Evolutionary conservation across 106 monocot genomes (phyloP).

Genomic region (Dendrobium huoshanense): DNA sequence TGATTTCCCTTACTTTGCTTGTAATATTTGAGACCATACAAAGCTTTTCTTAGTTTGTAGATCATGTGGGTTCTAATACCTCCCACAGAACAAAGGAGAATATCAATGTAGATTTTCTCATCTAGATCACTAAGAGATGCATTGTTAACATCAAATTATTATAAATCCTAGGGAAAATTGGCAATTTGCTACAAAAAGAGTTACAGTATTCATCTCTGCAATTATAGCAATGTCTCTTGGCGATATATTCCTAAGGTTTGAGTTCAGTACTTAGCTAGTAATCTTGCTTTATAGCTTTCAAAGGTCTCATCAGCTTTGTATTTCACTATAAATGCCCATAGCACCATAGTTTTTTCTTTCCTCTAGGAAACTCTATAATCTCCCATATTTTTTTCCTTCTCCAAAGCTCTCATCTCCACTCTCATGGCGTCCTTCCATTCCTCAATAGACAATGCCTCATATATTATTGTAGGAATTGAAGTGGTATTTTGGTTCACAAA

Average conservation of each 20-base stretch:
- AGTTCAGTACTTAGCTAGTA: not conserved
- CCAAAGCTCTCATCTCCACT: not conserved
- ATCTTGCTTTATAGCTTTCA: not conserved
- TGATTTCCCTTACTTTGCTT: not conserved
- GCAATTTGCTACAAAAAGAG: not conserved
- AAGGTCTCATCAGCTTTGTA: not conserved
- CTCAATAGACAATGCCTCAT: not conserved
- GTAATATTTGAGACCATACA: not conserved
- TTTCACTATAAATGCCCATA: not conserved
- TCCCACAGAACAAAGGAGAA: not conserved
- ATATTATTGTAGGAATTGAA: not conserved
- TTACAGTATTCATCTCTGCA: not conserved
- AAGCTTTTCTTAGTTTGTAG: not conserved
- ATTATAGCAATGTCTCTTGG: not conserved
- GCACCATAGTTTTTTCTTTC: not conserved
- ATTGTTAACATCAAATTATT: not conserved
- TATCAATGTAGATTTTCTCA: not conserved
- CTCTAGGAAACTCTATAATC: not conserved
- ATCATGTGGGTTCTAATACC: not conserved
- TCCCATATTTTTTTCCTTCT: not conserved
- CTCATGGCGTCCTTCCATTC: not conserved
- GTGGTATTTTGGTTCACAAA: not conserved
- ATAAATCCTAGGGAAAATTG: not conserved
- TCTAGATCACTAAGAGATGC: not conserved
- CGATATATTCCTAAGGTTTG: not conserved